Conservation (phyloP, 257 asterid genomes). For the Solanum verrucosum region DNA sequence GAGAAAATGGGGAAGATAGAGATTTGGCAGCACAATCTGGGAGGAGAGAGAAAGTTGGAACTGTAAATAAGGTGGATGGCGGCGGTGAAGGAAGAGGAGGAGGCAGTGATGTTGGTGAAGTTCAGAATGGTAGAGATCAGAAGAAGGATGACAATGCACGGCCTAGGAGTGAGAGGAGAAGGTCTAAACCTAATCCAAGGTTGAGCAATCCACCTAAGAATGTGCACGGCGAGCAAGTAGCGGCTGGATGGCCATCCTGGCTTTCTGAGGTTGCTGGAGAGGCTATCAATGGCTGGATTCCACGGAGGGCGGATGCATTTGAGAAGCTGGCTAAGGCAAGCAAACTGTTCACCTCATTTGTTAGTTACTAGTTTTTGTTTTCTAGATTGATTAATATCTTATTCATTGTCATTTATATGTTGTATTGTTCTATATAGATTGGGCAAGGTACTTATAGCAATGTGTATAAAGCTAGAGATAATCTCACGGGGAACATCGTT, state of each 20-base stretch:
- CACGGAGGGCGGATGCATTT: slow-evolving; percentile 79
- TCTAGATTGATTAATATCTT: neutral
- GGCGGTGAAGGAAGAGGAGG: slow-evolving; percentile 5
- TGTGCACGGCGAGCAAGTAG: slow-evolving; percentile 83
- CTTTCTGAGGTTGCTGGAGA: slow-evolving; percentile 83
- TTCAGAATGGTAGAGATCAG: slow-evolving; percentile 43
- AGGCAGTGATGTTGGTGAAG: slow-evolving; percentile 30
- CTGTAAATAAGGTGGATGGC: slow-evolving; percentile 28
- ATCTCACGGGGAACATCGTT: slow-evolving; percentile 50
- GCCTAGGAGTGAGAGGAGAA: slow-evolving; percentile 55
- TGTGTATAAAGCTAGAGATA: slow-evolving; percentile 85
- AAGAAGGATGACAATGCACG: slow-evolving; percentile 32
- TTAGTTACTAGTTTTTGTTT: neutral
- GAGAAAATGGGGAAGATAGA: slow-evolving; percentile 31
- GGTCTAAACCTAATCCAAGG: slow-evolving; percentile 74
- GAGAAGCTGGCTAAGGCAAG: slow-evolving; percentile 77
- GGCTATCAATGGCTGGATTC: slow-evolving; percentile 83
- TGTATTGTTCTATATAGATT: slow-evolving; percentile 37
- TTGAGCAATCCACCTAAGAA: slow-evolving; percentile 68
- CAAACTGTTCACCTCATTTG: neutral
- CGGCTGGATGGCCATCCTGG: slow-evolving; percentile 96
- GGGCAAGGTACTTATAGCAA: slow-evolving; percentile 87
- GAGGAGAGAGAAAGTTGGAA: slow-evolving; percentile 55
- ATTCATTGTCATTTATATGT: slow-evolving; percentile 6
- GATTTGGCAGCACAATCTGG: slow-evolving; percentile 41